These are phyloP conservation scores for Lepidium aucheri DNA, from an alignment of 345 rosid species.

Conservation along the genomic window DNA sequence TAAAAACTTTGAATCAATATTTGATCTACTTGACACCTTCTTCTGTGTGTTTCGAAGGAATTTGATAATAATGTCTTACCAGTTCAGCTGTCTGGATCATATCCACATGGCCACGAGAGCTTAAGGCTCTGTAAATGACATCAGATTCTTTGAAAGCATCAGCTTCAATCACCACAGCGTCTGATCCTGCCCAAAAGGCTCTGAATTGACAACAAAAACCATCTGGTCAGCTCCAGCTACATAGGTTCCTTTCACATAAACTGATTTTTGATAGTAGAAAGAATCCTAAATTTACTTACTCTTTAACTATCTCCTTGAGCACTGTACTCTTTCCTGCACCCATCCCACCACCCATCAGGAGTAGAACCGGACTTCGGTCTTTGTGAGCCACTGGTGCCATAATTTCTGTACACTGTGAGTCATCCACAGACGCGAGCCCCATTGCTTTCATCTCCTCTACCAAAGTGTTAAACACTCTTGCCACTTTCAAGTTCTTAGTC, in stretches of 20 bases:
- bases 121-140: slow-evolving; percentile 82
- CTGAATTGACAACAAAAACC: slow-evolving; percentile 30
- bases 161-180: slow-evolving; percentile 81
- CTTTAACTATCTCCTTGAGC: slow-evolving; percentile 81
- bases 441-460: slow-evolving; percentile 94
- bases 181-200: slow-evolving; percentile 82
- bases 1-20: not conserved
- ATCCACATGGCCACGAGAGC: slow-evolving; percentile 80
- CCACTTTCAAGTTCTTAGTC: slow-evolving; percentile 69
- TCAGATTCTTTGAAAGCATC: slow-evolving; percentile 97
- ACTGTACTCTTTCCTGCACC: slow-evolving; percentile 99
- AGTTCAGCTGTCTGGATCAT: slow-evolving; percentile 86
- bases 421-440: slow-evolving; percentile 46
- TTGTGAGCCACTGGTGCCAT: slow-evolving; percentile 85
- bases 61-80: slow-evolving; percentile 28
- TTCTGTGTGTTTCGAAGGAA: not conserved
- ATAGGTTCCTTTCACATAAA: not conserved
- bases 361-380: slow-evolving; percentile 82
- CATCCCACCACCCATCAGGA: slow-evolving; percentile 98
- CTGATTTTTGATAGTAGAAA: not conserved
- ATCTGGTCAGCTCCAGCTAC: slow-evolving; percentile 7
- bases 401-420: slow-evolving; percentile 60
- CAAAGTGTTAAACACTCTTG: slow-evolving; percentile 63
- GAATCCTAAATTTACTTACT: slow-evolving; percentile 60
- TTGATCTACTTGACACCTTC: not conserved